Conservation (phyloP, 257 asterid species). For the Solanum piurae region DNA sequence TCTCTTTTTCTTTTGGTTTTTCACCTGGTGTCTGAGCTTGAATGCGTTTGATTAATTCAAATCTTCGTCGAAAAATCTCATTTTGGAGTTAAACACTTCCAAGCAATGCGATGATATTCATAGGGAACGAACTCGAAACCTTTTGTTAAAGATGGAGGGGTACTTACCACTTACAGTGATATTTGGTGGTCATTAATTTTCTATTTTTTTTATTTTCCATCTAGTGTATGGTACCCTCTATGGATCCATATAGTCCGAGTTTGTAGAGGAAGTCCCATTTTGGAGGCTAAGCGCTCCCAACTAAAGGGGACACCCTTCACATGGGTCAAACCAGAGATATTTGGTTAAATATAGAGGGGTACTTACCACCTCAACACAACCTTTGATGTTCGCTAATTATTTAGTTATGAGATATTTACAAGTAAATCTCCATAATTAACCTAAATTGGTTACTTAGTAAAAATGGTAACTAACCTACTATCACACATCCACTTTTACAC, state of each 20-base stretch:
- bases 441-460: background rate
- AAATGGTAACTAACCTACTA: background rate
- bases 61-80: background rate
- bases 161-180: background rate
- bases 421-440: background rate
- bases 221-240: fast-evolving
- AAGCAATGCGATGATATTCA: background rate
- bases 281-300: background rate
- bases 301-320: fast-evolving
- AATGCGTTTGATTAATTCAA: background rate
- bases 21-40: background rate
- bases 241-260: background rate
- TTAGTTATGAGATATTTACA: background rate
- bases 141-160: background rate
- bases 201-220: background rate
- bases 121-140: background rate
- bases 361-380: background rate
- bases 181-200: background rate
- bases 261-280: fast-evolving
- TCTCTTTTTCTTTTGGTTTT: background rate
- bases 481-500: background rate
- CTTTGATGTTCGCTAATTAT: background rate
- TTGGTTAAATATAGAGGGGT: background rate
- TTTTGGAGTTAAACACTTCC: background rate
- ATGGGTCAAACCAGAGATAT: background rate